Percentiles rank a stretch among this genome's conserved stretches.
Conservation (phyloP, 2,329 filamentous ascomycete species). For the Rhynchosporium secalis region DNA sequence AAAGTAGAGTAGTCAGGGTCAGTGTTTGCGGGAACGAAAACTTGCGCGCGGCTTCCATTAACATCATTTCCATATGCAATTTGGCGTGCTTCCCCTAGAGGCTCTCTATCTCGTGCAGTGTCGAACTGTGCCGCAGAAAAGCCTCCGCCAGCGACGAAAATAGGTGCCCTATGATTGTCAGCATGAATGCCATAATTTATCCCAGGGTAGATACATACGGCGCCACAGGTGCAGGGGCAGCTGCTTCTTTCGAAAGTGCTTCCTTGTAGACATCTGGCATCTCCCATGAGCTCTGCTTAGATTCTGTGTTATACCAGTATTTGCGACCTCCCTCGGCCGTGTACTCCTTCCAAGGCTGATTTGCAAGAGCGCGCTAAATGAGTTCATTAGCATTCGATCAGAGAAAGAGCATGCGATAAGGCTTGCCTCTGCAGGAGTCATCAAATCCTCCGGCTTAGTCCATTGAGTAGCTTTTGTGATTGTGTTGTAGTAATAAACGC, state of each 20-base stretch:
- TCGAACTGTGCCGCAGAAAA: conserved; percentile 39
- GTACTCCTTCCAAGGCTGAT: conserved; percentile 92
- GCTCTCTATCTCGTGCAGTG: conserved; percentile 42
- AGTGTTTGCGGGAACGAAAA: conserved; percentile 61
- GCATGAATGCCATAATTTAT: background rate
- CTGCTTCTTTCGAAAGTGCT: conserved; percentile 61
- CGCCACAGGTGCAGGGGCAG: conserved; percentile 45
- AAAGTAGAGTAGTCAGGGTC: conserved; percentile 77
- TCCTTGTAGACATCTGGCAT: conserved; percentile 83
- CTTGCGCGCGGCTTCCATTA: conserved; percentile 49
- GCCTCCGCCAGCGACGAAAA: conserved; percentile 48
- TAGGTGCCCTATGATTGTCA: conserved; percentile 32
- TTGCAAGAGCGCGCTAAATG: conserved; percentile 70
- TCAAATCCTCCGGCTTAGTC: conserved; percentile 88
- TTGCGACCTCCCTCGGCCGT: conserved; percentile 81
- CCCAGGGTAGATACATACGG: conserved; percentile 43
- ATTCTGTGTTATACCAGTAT: conserved; percentile 95
- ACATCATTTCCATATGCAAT: conserved; percentile 57
- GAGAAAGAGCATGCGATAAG: conserved; percentile 26
- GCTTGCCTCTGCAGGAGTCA: conserved; percentile 76
- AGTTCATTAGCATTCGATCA: conserved; percentile 20
- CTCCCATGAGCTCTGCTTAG: conserved; percentile 90
- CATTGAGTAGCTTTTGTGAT: conserved; percentile 87
- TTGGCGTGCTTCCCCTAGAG: conserved; percentile 56
- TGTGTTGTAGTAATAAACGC: conserved; percentile 88